Conservation (phyloP, 2,329 filamentous ascomycete species). For the Pseudocercospora crystallina region DNA sequence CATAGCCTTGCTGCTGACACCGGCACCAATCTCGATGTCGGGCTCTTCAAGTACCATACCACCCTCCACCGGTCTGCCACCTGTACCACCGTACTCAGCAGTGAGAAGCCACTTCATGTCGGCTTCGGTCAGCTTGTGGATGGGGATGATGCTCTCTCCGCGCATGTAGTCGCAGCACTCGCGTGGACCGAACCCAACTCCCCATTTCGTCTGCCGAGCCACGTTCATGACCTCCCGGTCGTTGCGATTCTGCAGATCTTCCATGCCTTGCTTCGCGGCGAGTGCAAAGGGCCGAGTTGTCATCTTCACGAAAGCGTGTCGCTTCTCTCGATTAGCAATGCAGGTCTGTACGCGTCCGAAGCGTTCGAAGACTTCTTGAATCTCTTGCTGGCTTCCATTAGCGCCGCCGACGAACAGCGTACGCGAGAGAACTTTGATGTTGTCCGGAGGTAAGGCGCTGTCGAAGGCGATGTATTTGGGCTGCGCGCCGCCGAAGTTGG, state of each 20-base stretch:
- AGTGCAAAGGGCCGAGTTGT: conserved; percentile 82
- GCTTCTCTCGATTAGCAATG: conserved; percentile 97
- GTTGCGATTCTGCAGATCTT: conserved; percentile 81
- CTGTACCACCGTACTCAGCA: conserved; percentile 89
- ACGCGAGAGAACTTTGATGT: conserved; percentile 89
- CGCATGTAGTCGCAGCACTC: conserved; percentile 96
- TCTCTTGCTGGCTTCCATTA: conserved; percentile 72
- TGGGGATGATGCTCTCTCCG: conserved; percentile 89
- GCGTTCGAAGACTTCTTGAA: conserved; percentile 75
- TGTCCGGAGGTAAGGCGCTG: conserved; percentile 66
- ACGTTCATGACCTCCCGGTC: conserved; percentile 69
- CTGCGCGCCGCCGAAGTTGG: conserved; percentile 40
- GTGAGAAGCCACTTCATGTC: conserved; percentile 97
- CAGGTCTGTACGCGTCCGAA: conserved; percentile 93
- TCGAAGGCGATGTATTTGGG: conserved; percentile 83
- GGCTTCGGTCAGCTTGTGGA: conserved; percentile 87
- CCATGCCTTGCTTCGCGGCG: conserved; percentile 81
- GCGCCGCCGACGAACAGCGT: conserved; percentile 97
- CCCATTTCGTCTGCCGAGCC: conserved; percentile 80
- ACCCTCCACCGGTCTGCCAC: conserved; percentile 73
- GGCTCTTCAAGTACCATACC: conserved; percentile 94
- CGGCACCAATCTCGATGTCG: conserved; percentile 96
- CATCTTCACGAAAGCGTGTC: conserved; percentile 99
- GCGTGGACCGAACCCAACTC: conserved; percentile 92
- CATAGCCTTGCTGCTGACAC: conserved; percentile 81